A percentile compares a stretch with the other conserved stretches of the same genome.
These are phyloP conservation scores for Mortierella claussenii DNA, from an alignment of 192 early-diverging fungal species.

Conservation along the genomic window DNA sequence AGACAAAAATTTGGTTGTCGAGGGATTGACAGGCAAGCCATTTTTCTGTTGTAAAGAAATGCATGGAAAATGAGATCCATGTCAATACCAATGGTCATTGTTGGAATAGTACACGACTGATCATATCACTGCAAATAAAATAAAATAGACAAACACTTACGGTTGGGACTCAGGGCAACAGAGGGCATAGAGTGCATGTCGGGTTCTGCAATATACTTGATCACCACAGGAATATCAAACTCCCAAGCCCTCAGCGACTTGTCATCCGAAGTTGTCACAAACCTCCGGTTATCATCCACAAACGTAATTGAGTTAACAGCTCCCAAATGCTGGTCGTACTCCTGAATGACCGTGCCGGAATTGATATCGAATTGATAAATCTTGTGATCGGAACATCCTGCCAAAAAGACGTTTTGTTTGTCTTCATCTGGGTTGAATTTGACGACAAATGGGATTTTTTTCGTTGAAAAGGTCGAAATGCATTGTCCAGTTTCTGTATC, in stretches of 20 bases:
- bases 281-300: conserved; percentile 92
- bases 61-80: no score
- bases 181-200: conserved; percentile 97
- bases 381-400: conserved; percentile 94
- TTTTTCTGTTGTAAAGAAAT: conserved; percentile 69
- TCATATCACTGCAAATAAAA: no score
- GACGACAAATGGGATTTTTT: conserved; percentile 88
- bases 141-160: conserved; percentile 62
- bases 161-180: conserved; percentile 86
- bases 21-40: conserved; percentile 95
- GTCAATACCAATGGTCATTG: no score
- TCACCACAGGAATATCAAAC: conserved; percentile 97
- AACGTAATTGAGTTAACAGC: conserved; percentile 98
- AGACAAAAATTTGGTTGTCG: conserved; percentile 96
- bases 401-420: conserved; percentile 89
- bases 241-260: conserved; percentile 98
- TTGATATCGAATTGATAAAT: conserved; percentile 91
- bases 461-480: conserved; percentile 77
- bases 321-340: conserved; percentile 98
- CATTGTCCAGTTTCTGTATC: conserved; percentile 97
- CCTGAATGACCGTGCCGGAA: conserved; percentile 86
- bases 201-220: conserved; percentile 97
- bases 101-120: no score
- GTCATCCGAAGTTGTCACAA: conserved; percentile 97
- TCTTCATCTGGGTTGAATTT: conserved; percentile 91